Base-by-base conservation (phyloP, 2,329 filamentous ascomycete species). In the Myriosclerotinia curreyana region DNA sequence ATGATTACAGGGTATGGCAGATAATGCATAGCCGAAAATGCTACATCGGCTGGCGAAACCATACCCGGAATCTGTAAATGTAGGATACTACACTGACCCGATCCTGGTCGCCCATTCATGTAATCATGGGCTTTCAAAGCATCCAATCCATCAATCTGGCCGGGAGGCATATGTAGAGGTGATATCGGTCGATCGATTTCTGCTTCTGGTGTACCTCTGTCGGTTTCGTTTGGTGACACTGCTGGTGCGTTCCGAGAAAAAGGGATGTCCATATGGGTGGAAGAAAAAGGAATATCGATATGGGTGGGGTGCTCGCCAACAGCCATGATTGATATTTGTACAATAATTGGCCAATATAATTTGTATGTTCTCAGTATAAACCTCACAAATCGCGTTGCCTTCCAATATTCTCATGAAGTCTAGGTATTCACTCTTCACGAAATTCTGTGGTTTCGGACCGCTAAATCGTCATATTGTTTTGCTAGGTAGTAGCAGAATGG, bases 1-100 rank as follows among this genome's bases (percentile, higher is more conserved):
- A 93, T 85, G 44, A 92, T 74, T 5, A 91, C 74, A 0, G 90
- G 90, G 54, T 91, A 84, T 0, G 90, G 90, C 6, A 93, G 79
- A 72, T 90, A 91, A 71, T 90, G 88, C 76, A 93, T 78, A 6
- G 88, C 86, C 0, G 86, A 83, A 65, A 90, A 85, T 28, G 88
- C 86, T 48, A 87, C 76, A 69, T 85, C 82, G 1, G 78, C 80
- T 0, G 81, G 78, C 0, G 80, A 81, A 31, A 68, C 62, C 42
- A 81, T 77, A 61, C 74, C 75, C 0, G 81, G 80, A 75, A 84
- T 81, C 9, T 67, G 34, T 17, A 72, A 38, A 65, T 67, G 67
- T n/a, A 71, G 53, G 3, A 67, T 52, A 46, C 58, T 67, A 28
- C 63, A 61, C 31, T 64, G 55, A 15, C 51, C 42, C 17, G 67